These are phyloP conservation scores for Plasmopara muralis DNA, from an alignment of 352 stramenopile genomes.

Conservation along the genomic window DNA sequence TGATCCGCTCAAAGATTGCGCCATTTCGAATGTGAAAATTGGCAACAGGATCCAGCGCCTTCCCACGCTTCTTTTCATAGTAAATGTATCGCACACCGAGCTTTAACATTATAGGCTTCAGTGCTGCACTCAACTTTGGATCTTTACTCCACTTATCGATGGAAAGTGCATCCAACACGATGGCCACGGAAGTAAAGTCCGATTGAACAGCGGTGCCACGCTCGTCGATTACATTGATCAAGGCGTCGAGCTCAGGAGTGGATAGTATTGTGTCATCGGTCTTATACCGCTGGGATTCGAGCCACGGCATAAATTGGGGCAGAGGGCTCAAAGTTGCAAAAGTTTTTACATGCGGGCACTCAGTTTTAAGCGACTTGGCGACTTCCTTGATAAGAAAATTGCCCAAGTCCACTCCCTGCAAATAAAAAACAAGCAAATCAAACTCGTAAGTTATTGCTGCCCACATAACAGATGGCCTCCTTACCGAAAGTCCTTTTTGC, in stretches of 20 bases:
- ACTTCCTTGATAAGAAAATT: slow-evolving; percentile 96
- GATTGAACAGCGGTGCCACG: no score
- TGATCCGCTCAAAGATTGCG: slow-evolving; percentile 80
- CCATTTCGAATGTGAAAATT: slow-evolving; percentile 86
- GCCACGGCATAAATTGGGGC: no score
- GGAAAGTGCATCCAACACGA: no score
- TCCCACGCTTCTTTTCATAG: slow-evolving; percentile 74
- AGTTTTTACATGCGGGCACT: slow-evolving; percentile 63
- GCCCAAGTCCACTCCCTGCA: slow-evolving; percentile 88
- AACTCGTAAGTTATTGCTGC: no score
- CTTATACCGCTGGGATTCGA: no score
- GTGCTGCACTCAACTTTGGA: slow-evolving; percentile 20
- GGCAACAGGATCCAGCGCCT: slow-evolving; percentile 71
- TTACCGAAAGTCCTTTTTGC: slow-evolving; percentile 81
- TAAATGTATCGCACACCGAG: slow-evolving; percentile 71
- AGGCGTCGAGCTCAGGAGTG: no score
- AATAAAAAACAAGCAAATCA: not conserved
- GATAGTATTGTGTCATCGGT: no score
- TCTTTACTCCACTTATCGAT: slow-evolving; percentile 45
- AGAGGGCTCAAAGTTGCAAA: slow-evolving; percentile 72
- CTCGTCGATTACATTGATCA: no score
- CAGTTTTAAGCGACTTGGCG: slow-evolving; percentile 69
- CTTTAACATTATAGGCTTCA: slow-evolving; percentile 61
- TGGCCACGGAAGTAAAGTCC: no score
- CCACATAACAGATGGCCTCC: not conserved